phyloP scores from a whole-genome alignment of 2,329 filamentous ascomycete genomes.

The Trichocomaceae sp. region DNA sequence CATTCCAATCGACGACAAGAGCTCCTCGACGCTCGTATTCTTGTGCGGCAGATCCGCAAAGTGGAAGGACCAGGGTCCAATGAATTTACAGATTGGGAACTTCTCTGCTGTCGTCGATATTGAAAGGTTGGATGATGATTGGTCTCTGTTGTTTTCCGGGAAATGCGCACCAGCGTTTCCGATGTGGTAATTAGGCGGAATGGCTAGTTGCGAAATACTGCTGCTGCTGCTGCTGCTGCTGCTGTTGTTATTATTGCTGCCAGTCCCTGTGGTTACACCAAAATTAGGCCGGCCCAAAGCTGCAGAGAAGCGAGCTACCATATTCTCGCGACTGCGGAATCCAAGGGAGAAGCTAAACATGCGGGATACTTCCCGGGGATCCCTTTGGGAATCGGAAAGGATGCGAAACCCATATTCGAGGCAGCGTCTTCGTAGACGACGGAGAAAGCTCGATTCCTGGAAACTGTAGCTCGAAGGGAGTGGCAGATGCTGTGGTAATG shows the following conservation, averaged over 20 bases:
- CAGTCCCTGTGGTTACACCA: constrained; percentile 15
- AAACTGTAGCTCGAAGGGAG: constrained; percentile 51
- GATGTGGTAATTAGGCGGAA: constrained; percentile 57
- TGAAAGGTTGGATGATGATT: constrained; percentile 16
- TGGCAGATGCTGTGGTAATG: constrained; percentile 20
- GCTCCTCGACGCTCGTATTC: constrained; percentile 15
- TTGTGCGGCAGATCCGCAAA: constrained; percentile 19
- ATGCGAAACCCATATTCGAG: constrained; percentile 58
- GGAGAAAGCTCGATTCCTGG: constrained; percentile 62
- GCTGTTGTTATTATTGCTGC: constrained; percentile 35
- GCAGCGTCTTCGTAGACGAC: constrained; percentile 60
- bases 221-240: constrained; percentile 39
- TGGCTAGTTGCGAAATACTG: constrained; percentile 42
- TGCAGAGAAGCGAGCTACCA: constrained; percentile 33
- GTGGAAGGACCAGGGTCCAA: constrained; percentile 10
- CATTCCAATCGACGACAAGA: constrained; percentile 48
- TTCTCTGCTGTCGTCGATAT: constrained; percentile 12
- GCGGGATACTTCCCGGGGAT: constrained; percentile 45
- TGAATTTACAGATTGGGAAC: constrained; percentile 13
- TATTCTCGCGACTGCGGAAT: constrained; percentile 42
- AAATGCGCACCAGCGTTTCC: constrained; percentile 65
- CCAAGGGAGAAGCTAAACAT: constrained; percentile 65
- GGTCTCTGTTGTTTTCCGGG: constrained; percentile 29
- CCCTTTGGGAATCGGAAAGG: constrained; percentile 42
- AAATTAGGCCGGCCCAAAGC: constrained; percentile 31